Conservation (phyloP, 441 rosid genomes). For the Pelargonium fulgidum region DNA sequence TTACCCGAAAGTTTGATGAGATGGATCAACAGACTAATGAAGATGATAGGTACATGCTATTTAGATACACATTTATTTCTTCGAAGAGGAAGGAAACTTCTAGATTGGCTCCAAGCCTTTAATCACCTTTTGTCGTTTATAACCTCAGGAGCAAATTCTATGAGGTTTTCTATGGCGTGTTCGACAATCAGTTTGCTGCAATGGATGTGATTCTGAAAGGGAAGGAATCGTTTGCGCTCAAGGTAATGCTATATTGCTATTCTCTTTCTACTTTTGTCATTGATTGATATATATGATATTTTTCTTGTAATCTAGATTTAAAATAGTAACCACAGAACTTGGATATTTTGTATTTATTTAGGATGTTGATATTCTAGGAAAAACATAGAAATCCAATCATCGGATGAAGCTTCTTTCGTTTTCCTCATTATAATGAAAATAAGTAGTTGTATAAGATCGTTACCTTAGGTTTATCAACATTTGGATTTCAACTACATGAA, state of each 20-base stretch:
- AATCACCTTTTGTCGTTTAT: constrained; percentile 13
- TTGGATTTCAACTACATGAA: too few species aligned
- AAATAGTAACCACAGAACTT: background rate
- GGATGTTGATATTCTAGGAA: too few species aligned
- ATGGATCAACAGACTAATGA: constrained; percentile 54
- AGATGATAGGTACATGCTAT: constrained; percentile 48
- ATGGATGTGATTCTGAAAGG: constrained; percentile 72
- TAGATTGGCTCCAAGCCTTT: constrained; percentile 12
- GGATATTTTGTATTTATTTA: background rate
- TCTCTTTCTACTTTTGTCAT: background rate
- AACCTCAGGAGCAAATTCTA: constrained; percentile 62
- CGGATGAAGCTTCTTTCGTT: background rate
- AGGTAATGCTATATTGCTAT: constrained; percentile 33
- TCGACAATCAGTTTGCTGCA: constrained; percentile 78
- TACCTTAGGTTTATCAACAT: too few species aligned
- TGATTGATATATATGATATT: too few species aligned
- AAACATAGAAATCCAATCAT: background rate
- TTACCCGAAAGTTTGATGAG: constrained; percentile 73
- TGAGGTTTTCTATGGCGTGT: constrained; percentile 58
- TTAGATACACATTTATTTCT: constrained; percentile 12
- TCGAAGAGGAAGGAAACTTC: constrained; percentile 14
- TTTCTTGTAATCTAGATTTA: background rate
- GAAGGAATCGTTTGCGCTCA: constrained; percentile 67
- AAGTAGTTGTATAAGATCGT: background rate
- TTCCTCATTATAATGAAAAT: background rate